Evolutionary conservation across 805 yeast genomes (phyloP).

Genomic region (Lipomyces oligophaga): DNA sequence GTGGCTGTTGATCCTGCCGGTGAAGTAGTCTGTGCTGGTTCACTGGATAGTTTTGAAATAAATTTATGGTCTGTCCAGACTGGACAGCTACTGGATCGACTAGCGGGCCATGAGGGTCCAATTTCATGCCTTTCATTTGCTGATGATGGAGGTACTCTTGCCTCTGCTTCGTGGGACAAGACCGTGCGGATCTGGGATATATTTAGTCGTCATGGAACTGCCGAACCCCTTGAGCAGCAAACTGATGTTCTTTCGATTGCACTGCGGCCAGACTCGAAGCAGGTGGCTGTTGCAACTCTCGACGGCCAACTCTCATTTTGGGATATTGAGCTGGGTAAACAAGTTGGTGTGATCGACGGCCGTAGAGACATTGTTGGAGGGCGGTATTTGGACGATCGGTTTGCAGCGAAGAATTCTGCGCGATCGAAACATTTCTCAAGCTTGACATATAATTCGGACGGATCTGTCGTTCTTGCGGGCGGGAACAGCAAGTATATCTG

Average conservation of each 20-base stretch:
- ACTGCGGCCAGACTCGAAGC: slow-evolving; percentile 90
- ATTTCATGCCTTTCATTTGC: slow-evolving; percentile 86
- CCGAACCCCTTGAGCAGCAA: slow-evolving; percentile 83
- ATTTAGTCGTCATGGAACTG: slow-evolving; percentile 78
- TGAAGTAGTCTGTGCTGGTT: slow-evolving; percentile 93
- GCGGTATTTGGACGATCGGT: slow-evolving; percentile 75
- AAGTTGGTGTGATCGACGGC: slow-evolving; percentile 79
- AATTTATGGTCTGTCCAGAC: slow-evolving; percentile 98
- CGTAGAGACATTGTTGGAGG: slow-evolving; percentile 84
- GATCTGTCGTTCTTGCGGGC: slow-evolving; percentile 80
- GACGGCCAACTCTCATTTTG: slow-evolving; percentile 84
- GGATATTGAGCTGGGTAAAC: slow-evolving; percentile 78
- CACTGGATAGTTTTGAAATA: slow-evolving; percentile 81
- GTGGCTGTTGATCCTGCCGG: slow-evolving; percentile 97
- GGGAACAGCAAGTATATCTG: slow-evolving; percentile 91
- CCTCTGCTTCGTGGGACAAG: slow-evolving; percentile 95
- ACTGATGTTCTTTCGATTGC: slow-evolving; percentile 80
- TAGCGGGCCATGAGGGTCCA: slow-evolving; percentile 95
- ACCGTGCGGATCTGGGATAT: slow-evolving; percentile 91
- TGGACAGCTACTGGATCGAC: slow-evolving; percentile 78
- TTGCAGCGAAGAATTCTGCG: slow-evolving; percentile 72
- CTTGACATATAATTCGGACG: slow-evolving; percentile 83
- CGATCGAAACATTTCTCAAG: slow-evolving; percentile 82
- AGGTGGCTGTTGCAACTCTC: slow-evolving; percentile 79
- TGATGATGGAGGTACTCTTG: slow-evolving; percentile 66